Evolutionary conservation across 371 early-diverging fungal species (phyloP).

Genomic region (Apophysomyces trapeziformis): DNA sequence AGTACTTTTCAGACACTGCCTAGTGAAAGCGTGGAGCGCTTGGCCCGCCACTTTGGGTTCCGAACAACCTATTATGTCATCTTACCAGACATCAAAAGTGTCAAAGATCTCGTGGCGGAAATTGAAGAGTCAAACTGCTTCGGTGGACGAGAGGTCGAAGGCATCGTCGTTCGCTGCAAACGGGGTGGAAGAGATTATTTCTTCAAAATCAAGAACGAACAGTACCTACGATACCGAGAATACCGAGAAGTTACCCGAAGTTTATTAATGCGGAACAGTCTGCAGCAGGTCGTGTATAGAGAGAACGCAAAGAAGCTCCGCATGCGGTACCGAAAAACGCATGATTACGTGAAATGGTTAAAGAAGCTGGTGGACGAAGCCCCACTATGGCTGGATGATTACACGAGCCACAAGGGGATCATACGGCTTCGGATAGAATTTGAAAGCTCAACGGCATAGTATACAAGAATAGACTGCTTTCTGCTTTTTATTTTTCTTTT

Average conservation of each 20-base stretch:
- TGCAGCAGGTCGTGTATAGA: no score
- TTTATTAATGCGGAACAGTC: conserved; percentile 17
- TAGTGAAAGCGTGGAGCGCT: conserved; percentile 56
- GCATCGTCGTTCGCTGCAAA: conserved; percentile 88
- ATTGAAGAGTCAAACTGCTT: conserved; percentile 67
- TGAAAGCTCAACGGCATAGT: conserved; percentile 55
- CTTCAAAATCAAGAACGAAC: conserved; percentile 94
- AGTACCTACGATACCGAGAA: conserved; percentile 92
- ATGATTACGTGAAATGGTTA: conserved; percentile 80
- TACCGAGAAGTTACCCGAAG: conserved; percentile 89
- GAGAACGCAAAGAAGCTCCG: conserved; percentile 17
- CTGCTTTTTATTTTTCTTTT: background rate
- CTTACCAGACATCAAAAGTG: conserved; percentile 49
- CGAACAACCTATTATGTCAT: conserved; percentile 50
- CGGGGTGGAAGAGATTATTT: conserved; percentile 55
- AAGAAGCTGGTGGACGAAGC: conserved; percentile 55
- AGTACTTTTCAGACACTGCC: conserved; percentile 73
- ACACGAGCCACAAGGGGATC: conserved; percentile 76
- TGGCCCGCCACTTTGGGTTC: conserved; percentile 84
- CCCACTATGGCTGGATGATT: conserved; percentile 75
- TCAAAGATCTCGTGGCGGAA: conserved; percentile 68
- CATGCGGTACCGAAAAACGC: conserved; percentile 56
- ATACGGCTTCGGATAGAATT: conserved; percentile 55
- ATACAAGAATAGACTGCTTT: background rate
- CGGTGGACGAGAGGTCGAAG: conserved; percentile 77